Base-by-base conservation (phyloP, 2,329 filamentous ascomycete species). In the Dothidotthia symphoricarpi region DNA sequence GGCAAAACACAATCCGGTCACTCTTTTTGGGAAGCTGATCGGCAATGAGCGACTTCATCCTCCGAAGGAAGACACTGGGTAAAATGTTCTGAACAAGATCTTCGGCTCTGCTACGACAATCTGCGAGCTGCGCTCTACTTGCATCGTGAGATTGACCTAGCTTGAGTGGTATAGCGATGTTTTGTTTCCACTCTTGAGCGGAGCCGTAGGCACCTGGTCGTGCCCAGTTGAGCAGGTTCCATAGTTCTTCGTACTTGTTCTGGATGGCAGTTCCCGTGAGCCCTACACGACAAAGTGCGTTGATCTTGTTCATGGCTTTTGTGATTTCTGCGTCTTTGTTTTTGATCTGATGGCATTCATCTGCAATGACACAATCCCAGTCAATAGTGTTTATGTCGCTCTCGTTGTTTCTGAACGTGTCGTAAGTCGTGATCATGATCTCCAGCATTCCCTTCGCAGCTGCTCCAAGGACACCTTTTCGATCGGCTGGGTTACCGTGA, bases 231-330 rank as follows among this genome's bases (percentile, higher is more conserved):
- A 98, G 73, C 0, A 98, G 74, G 0, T 89, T 94, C 91, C 91
- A 98, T 1, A 98, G 76, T 64, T 98, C 93, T 61, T 96, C 88
- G 63, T 98, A 98, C 51, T 88, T 93, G 66, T 98, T 98, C 62
- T 98, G 93, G 29, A 98, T 96, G 0, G 91, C 91, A 0, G 93
- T 98, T 2, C 93, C 93, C 0, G 90, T 97, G 7, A 98, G 74
- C 0, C 93, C 93, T 44, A 98, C 90, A 24, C 93, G 81, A 59
- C 93, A 97, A 2, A 97, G 77, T 0, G 90, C 82, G 54, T 98
- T 98, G 52, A 97, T 75, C 45, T 90, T 81, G 54, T 88, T 86
- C 85, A 98, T 91, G 0, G 89, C 83, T 57, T 86, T 81, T 0
- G 91, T 93, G 6, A 85, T 86, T 45, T 85, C 85, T 0, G 90